Conservation (phyloP, 2,329 filamentous ascomycete species). For the Atkinsonella texensis region DNA sequence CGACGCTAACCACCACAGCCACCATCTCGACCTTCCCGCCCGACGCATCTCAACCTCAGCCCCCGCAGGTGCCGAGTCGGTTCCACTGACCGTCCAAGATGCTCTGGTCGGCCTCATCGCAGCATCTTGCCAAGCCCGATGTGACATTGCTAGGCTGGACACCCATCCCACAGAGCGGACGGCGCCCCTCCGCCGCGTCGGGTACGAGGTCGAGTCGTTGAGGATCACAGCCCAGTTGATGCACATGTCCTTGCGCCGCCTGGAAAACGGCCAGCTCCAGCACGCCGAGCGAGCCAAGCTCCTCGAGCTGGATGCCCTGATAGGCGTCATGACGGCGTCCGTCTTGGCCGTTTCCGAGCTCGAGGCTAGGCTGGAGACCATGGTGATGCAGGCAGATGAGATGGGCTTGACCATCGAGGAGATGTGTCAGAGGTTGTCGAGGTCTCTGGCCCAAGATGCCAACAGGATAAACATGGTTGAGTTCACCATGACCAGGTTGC, state of each 20-base stretch:
- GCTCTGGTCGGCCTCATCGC: slow-evolving; percentile 11
- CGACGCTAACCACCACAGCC: too few relatives aligned
- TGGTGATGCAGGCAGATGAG: slow-evolving; percentile 2
- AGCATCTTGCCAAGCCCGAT: slow-evolving; percentile 7
- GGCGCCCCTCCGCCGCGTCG: slow-evolving; percentile 1
- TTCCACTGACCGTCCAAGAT: slow-evolving; percentile 5
- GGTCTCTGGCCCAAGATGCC: slow-evolving; percentile 4
- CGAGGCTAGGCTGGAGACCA: slow-evolving; percentile 5
- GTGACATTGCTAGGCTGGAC: slow-evolving; percentile 5
- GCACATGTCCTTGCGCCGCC: slow-evolving; percentile 9
- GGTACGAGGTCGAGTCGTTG: slow-evolving; percentile 5
- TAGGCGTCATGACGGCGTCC: slow-evolving; percentile 9
- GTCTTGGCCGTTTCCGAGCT: slow-evolving; percentile 10
- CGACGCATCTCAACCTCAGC: background rate
- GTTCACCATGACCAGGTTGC: slow-evolving; percentile 7
- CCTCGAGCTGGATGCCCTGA: slow-evolving; percentile 10
- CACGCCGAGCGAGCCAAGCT: slow-evolving; percentile 5
- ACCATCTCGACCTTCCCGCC: too few relatives aligned
- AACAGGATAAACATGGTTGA: slow-evolving; percentile 9
- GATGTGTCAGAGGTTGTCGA: slow-evolving; percentile 3
- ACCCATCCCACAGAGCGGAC: background rate
- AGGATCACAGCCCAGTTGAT: slow-evolving; percentile 9
- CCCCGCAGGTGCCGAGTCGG: slow-evolving; percentile 4
- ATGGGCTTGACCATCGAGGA: slow-evolving; percentile 2
- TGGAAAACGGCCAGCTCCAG: slow-evolving; percentile 4